Evolutionary conservation across 1,284 basidiomycete genomes (phyloP), one percentile per base, ranked within the genome.

Genomic region (Fomitopsis palustris): DNA sequence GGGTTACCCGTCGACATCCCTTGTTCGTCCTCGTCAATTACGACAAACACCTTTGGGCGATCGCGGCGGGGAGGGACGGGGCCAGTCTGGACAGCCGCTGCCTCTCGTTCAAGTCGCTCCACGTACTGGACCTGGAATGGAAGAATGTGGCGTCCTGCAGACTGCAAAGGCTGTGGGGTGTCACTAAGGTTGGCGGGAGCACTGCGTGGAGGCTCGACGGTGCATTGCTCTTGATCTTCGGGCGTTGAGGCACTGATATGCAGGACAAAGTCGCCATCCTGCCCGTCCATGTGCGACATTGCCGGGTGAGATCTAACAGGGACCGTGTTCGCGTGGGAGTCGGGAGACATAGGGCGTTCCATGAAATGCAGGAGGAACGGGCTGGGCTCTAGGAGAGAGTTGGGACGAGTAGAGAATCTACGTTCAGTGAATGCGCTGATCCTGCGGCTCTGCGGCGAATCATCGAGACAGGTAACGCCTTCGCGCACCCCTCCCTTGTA

Each of bases 71-170:
- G 63, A 14, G 54, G 27, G 10, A 65, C 60, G 14, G 64, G 67
- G 3, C 65, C 67, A 6, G 58, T 59, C 3, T 61, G 43, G 59
- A 60, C 14, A 33, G 52, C 38, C 57, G 61, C 25, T 57, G 54
- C 19, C 61, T 61, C 16, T 51, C 43, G 47, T 31, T 61, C 58
- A 9, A 61, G 49, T 21, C 55, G 62, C 37, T 65, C 66, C 0
- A 64, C 64, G 19, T 64, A 64, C 45, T 67, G 56, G 1, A 59
- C 62, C 45, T 69, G 68, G 56, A 63, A 65, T 1, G 68, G 67
- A 6, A 69, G 54, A 4, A 69, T 69, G 29, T 63, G 58, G 29
- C 45, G 59, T 16, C 57, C 6, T n/a, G 23, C 43, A 17, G 29
- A 53, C 14, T 9, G 16, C 21, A 17, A 9, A 9, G 9, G 12